These are phyloP conservation scores for Niebla homalea DNA, from an alignment of 495 filamentous ascomycete species.

Conservation along the genomic window DNA sequence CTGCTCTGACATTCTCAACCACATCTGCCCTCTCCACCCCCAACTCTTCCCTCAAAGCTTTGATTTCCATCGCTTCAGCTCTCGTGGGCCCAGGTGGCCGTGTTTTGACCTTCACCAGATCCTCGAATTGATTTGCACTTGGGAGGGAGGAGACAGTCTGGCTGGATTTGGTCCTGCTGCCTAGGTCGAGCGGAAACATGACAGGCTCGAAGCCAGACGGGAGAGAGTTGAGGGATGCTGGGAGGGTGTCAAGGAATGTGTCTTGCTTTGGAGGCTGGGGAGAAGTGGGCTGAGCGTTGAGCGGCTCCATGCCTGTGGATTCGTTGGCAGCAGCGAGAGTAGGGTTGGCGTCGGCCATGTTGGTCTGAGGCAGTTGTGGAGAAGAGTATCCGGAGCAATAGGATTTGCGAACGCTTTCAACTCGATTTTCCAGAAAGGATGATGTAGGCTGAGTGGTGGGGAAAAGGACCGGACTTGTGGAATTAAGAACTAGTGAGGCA, in stretches of 20 bases:
- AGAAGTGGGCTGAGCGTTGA: slow-evolving; percentile 1
- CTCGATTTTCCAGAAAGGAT: no score
- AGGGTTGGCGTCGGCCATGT: background rate
- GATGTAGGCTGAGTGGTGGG: no score
- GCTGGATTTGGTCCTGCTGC: background rate
- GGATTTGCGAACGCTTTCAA: no score
- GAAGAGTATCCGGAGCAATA: no score
- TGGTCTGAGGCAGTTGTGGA: no score
- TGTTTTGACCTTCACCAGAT: background rate
- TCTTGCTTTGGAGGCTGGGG: slow-evolving; percentile 4
- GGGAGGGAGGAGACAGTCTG: background rate
- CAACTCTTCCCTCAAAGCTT: background rate
- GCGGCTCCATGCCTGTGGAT: slow-evolving; percentile 2
- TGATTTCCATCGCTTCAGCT: background rate
- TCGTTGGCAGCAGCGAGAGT: slow-evolving; percentile 3
- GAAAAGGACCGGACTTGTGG: no score
- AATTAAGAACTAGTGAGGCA: no score
- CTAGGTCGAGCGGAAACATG: background rate
- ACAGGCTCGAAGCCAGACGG: background rate
- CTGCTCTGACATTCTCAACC: background rate
- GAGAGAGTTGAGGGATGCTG: background rate
- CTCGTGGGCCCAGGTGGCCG: background rate
- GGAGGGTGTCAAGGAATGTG: background rate
- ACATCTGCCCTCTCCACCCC: background rate
- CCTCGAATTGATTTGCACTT: background rate